These are phyloP conservation scores for Zygotorulaspora danielsina DNA, from an alignment of 805 yeast species.

Conservation along the genomic window DNA sequence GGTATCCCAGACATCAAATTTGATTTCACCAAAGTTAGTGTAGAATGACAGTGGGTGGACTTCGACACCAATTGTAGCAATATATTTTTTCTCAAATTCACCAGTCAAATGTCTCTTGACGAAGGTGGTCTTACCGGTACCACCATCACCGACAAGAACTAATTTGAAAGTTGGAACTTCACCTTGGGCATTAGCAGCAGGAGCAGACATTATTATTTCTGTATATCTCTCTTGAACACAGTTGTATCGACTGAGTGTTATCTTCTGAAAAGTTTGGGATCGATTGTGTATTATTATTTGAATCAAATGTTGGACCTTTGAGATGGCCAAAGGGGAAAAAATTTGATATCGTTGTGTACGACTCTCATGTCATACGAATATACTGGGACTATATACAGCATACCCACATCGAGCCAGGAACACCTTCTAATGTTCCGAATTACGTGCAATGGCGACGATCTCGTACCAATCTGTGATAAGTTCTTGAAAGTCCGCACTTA, in stretches of 20 bases:
- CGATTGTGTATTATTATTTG: constrained; percentile 1
- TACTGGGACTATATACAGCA: not conserved
- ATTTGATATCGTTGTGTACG: not conserved
- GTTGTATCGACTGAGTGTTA: not conserved
- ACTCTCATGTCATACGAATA: not conserved
- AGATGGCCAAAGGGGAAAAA: constrained; percentile 5
- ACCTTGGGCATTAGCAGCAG: constrained; percentile 16
- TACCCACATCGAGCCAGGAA: too few relatives aligned
- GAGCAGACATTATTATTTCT: constrained; percentile 47
- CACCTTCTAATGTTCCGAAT: too few relatives aligned
- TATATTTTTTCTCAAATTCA: constrained; percentile 98
- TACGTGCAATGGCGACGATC: constrained; percentile 13
- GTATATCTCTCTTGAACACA: not conserved
- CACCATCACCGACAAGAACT: constrained; percentile 99
- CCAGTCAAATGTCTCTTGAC: constrained; percentile 99
- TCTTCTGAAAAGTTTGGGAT: not conserved
- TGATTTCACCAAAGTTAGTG: constrained; percentile 98
- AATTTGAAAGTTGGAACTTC: constrained; percentile 96
- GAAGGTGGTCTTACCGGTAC: constrained; percentile 99
- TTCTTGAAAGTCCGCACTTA: constrained; percentile 12
- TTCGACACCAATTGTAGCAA: constrained; percentile 99
- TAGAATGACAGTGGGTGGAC: constrained; percentile 97
- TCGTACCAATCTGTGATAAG: constrained; percentile 22
- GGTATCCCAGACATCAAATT: constrained; percentile 99
- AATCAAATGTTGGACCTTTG: constrained; percentile 2